Conservation (phyloP, 305 asterid genomes). For the Solanum chacoense region DNA sequence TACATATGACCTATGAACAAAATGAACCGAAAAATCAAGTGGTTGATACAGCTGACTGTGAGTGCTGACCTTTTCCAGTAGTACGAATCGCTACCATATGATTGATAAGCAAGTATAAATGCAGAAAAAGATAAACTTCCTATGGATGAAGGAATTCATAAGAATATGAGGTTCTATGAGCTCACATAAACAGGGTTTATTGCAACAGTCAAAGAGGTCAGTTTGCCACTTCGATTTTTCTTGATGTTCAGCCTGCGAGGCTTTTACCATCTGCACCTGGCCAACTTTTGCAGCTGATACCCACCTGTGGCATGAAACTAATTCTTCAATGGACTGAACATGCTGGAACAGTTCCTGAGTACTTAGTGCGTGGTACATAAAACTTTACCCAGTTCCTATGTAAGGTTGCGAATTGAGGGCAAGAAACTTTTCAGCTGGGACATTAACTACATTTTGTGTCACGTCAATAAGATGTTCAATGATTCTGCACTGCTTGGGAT, state of each 20-base stretch:
- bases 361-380: background rate
- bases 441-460: conserved; percentile 8
- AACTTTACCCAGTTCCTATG: conserved; percentile 1
- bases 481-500: background rate
- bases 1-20: background rate
- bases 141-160: background rate
- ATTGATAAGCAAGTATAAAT: background rate
- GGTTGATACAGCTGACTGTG: background rate
- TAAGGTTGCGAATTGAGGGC: background rate
- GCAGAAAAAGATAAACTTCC: background rate
- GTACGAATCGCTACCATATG: background rate
- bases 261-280: background rate
- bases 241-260: background rate
- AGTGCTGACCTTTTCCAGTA: background rate
- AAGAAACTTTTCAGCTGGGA: conserved; percentile 4
- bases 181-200: conserved; percentile 7
- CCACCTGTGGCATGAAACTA: background rate
- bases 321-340: background rate
- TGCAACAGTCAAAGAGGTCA: conserved; percentile 10
- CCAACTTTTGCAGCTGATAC: background rate
- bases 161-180: background rate
- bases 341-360: background rate
- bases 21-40: background rate
- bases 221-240: conserved; percentile 6
- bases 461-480: conserved; percentile 15